These are phyloP conservation scores for Tuber borchii DNA, from an alignment of 495 filamentous ascomycete genomes.

Conservation along the genomic window DNA sequence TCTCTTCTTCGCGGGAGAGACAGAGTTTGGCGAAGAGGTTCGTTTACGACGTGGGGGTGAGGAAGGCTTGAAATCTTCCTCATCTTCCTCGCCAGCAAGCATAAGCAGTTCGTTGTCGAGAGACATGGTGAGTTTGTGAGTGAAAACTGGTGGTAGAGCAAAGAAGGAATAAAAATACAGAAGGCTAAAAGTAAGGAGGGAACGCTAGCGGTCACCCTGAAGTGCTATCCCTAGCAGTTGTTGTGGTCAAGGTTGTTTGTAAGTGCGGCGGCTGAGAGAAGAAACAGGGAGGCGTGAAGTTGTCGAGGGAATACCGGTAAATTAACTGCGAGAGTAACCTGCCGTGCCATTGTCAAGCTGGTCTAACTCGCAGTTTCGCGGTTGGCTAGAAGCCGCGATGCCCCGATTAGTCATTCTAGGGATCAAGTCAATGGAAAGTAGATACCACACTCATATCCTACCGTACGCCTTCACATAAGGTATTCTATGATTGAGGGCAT, in stretches of 20 bases:
- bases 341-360: neutral
- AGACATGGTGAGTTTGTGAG: conserved; percentile 48
- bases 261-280: neutral
- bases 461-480: neutral
- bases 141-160: neutral
- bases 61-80: conserved; percentile 47
- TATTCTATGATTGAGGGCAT: neutral
- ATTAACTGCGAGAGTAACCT: neutral
- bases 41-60: conserved; percentile 34
- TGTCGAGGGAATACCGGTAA: neutral
- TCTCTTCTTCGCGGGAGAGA: conserved; percentile 32
- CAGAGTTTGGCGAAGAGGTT: conserved; percentile 23
- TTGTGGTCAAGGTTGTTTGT: neutral
- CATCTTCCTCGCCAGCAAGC: conserved; percentile 65
- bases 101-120: conserved; percentile 86
- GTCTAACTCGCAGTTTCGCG: neutral
- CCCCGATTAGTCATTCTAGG: neutral
- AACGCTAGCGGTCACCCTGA: neutral
- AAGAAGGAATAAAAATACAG: neutral
- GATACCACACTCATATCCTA: neutral
- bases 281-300: conserved; percentile 1
- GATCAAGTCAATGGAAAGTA: neutral
- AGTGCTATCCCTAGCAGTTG: neutral
- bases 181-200: neutral
- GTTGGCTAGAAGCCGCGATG: neutral